Conservation (phyloP, 2,329 filamentous ascomycete species). For the Phoma sp. region DNA sequence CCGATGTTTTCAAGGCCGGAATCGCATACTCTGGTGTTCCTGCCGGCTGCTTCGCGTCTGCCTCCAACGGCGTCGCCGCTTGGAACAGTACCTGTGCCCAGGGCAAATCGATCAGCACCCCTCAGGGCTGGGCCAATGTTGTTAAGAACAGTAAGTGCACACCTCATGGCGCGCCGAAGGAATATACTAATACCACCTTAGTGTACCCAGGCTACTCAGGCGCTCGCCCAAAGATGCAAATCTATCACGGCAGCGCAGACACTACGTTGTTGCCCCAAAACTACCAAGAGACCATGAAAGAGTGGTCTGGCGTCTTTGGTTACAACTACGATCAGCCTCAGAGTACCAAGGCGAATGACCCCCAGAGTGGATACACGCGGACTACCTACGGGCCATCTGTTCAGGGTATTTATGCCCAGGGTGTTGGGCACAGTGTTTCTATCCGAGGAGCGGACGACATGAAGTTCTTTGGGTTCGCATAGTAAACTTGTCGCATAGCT, state of each 20-base stretch:
- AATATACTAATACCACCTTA: too few relatives aligned
- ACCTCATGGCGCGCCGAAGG: too few relatives aligned
- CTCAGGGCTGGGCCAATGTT: slow-evolving; percentile 58
- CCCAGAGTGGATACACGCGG: slow-evolving; percentile 43
- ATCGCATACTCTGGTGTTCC: slow-evolving; percentile 62
- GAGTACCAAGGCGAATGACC: slow-evolving; percentile 38
- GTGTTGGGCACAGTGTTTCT: slow-evolving; percentile 46
- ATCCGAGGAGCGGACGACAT: slow-evolving; percentile 46
- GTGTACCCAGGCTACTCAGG: slow-evolving; percentile 61
- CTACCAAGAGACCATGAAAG: slow-evolving; percentile 61
- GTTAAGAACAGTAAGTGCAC: slow-evolving; percentile 50
- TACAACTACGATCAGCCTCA: slow-evolving; percentile 44
- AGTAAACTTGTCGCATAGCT: too few relatives aligned
- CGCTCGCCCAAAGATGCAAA: slow-evolving; percentile 62
- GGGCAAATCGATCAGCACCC: slow-evolving; percentile 56
- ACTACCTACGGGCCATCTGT: slow-evolving; percentile 40
- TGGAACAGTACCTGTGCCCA: slow-evolving; percentile 63
- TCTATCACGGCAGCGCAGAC: slow-evolving; percentile 65
- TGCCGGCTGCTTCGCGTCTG: slow-evolving; percentile 61
- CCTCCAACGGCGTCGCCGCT: slow-evolving; percentile 51
- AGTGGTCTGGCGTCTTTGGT: slow-evolving; percentile 44
- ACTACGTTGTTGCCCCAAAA: slow-evolving; percentile 60
- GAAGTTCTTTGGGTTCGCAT: slow-evolving; percentile 45
- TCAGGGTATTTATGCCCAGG: slow-evolving; percentile 46
- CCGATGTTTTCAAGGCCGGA: slow-evolving; percentile 62